Evolutionary conservation across 371 early-diverging fungal genomes (phyloP), one percentile per base, ranked within the genome.

Genomic region (Lichtheimia ornata): DNA sequence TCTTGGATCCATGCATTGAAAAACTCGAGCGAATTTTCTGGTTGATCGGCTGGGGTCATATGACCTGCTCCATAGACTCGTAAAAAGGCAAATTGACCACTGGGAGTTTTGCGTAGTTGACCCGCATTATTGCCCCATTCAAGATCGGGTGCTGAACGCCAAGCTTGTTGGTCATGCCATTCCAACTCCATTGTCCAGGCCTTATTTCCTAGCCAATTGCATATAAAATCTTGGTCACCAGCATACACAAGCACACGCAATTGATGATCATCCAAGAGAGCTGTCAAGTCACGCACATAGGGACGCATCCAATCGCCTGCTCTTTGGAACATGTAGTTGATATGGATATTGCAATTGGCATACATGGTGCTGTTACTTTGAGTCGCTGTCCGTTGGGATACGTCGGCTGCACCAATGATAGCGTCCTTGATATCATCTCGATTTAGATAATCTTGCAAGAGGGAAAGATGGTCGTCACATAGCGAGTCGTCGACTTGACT

Each of bases 131-230:
- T 70, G 47, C 79, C 76, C 88, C 89, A 90, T 43, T 76, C 69
- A 41, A 67, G 65, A 63, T 90, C 89, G 60, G 87, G 79, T 43
- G 88, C 87, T 28, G 77, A 61, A 35, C 76, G 63, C 74, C 91
- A 93, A 27, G 82, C 88, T 5, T 73, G 62, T 61, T 85, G 73
- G 42, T 94, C 94, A 40, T 75, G 66, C 98, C 98, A 97, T 42
- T 86, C 85, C 52, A 97, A 76, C 20, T 77, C 85, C 42, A 86
- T 59, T 7, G 91, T 77, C 95, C 95, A 96, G 2, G 94, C 95
- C 82, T 93, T 93, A 86, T 94, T 96, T 55, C 96, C 96, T 67
- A 91, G 87, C 94, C 95, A 95, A 74, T 93, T 93, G 82, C 94
- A 92, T 54, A 91, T 91, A 64, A 82, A 91, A 69, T 92, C 92